Conservation (phyloP, 495 filamentous ascomycete species). For the Penicillium steckii region DNA sequence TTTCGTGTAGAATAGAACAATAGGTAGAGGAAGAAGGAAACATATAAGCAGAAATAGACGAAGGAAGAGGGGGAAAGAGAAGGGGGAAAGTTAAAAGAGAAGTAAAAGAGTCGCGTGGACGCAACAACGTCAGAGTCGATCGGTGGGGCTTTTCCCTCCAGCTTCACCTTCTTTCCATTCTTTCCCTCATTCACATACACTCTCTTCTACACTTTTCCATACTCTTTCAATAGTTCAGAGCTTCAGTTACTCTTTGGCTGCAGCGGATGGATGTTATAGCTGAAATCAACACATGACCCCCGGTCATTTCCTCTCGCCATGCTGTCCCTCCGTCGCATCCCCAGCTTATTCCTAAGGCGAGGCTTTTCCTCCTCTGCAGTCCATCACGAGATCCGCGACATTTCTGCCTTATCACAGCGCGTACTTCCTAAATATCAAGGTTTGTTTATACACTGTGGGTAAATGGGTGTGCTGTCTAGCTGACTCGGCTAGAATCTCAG, state of each 20-base stretch:
- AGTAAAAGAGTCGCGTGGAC: neutral
- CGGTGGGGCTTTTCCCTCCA: conserved; percentile 9
- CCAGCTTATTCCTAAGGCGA: conserved; percentile 14
- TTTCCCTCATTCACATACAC: no score
- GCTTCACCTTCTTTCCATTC: no score
- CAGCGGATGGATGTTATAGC: no score
- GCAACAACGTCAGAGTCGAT: conserved; percentile 5
- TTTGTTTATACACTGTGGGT: no score
- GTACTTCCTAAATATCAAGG: conserved; percentile 52
- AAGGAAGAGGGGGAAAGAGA: neutral
- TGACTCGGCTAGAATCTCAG: conserved; percentile 45
- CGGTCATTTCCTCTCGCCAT: no score
- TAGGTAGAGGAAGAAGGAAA: neutral
- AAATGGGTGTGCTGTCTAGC: conserved; percentile 9
- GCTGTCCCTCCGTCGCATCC: conserved; percentile 3
- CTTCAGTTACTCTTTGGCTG: no score
- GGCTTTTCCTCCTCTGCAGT: conserved; percentile 41
- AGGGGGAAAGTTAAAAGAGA: neutral
- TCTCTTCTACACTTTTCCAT: no score
- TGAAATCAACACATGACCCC: no score
- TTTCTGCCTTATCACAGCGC: conserved; percentile 40
- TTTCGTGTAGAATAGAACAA: neutral
- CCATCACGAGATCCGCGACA: conserved; percentile 41
- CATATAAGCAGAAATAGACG: neutral
- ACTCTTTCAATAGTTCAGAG: no score